These are phyloP conservation scores for Epichloe sylvatica DNA, from an alignment of 2,329 filamentous ascomycete species.

Conservation along the genomic window DNA sequence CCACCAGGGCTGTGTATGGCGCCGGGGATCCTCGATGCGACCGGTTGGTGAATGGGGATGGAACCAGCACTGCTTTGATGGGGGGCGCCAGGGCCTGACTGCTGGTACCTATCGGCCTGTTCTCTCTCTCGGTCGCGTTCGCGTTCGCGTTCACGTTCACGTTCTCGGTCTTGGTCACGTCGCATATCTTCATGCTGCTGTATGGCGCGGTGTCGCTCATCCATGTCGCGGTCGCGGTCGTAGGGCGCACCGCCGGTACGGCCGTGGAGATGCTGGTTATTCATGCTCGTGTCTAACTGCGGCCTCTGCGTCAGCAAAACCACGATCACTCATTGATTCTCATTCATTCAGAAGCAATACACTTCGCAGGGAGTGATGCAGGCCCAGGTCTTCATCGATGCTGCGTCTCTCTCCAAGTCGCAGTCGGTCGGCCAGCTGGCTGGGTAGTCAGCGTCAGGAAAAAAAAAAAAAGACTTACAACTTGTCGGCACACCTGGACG, in stretches of 20 bases:
- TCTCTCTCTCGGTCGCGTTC: conserved; percentile 32
- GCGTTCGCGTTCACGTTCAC: conserved; percentile 54
- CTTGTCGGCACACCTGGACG: conserved; percentile 19
- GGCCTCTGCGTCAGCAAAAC: conserved; percentile 3
- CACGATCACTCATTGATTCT: conserved; percentile 7
- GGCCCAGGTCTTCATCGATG: neutral
- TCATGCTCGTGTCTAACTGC: conserved; percentile 25
- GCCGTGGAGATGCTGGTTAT: conserved; percentile 31
- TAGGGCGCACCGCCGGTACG: conserved; percentile 26
- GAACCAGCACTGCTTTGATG: conserved; percentile 82
- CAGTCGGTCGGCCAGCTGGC: neutral
- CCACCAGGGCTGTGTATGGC: conserved; percentile 89
- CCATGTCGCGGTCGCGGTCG: conserved; percentile 35
- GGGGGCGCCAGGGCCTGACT: conserved; percentile 30
- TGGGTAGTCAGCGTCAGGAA: neutral
- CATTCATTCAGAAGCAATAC: neutral
- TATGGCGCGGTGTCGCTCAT: conserved; percentile 32
- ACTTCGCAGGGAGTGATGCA: too few relatives aligned
- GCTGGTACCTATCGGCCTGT: conserved; percentile 50
- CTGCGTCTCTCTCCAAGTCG: neutral
- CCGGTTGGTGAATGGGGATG: conserved; percentile 86
- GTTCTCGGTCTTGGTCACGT: conserved; percentile 36
- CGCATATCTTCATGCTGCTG: conserved; percentile 35
- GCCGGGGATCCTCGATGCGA: conserved; percentile 64
- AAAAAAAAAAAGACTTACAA: conserved; percentile 18